A percentile compares a stretch with the other conserved stretches of the same genome.
These are phyloP conservation scores for Gossypium mustelinum DNA, from an alignment of 345 rosid genomes.

Conservation along the genomic window DNA sequence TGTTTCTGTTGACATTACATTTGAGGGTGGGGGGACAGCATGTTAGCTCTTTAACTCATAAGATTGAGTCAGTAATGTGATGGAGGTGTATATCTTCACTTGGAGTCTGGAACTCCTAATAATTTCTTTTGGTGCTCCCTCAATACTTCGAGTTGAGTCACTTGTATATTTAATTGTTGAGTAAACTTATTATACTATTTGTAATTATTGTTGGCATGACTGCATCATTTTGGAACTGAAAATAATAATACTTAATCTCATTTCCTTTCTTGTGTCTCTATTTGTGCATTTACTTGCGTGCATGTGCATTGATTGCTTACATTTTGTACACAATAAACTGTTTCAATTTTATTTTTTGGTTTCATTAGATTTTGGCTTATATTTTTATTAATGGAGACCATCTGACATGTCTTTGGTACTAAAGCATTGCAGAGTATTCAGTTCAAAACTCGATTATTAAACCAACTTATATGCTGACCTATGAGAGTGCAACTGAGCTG, in stretches of 20 bases:
- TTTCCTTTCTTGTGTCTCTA: neutral
- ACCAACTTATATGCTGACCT: slow-evolving; percentile 96
- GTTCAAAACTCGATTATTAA: slow-evolving; percentile 71
- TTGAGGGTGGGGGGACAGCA: neutral
- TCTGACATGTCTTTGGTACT: slow-evolving; percentile 20
- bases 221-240: slow-evolving; percentile 6
- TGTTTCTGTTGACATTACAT: neutral
- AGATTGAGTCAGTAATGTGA: neutral
- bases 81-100: neutral
- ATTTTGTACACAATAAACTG: neutral
- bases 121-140: neutral
- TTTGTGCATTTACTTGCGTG: neutral
- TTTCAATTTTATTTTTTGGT: neutral
- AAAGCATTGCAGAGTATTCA: slow-evolving; percentile 82
- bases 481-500: slow-evolving; percentile 91
- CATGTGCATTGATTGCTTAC: slow-evolving; percentile 8
- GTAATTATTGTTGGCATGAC: neutral
- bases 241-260: neutral
- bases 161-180: neutral
- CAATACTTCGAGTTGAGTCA: neutral
- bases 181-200: neutral
- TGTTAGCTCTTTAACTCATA: neutral
- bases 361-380: slow-evolving; percentile 1
- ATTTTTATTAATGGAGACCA: slow-evolving; percentile 12
- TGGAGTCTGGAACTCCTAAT: slow-evolving; percentile 3